Evolutionary conservation across 192 early-diverging fungal genomes (phyloP).

Genomic region (Backusella macrospora): DNA sequence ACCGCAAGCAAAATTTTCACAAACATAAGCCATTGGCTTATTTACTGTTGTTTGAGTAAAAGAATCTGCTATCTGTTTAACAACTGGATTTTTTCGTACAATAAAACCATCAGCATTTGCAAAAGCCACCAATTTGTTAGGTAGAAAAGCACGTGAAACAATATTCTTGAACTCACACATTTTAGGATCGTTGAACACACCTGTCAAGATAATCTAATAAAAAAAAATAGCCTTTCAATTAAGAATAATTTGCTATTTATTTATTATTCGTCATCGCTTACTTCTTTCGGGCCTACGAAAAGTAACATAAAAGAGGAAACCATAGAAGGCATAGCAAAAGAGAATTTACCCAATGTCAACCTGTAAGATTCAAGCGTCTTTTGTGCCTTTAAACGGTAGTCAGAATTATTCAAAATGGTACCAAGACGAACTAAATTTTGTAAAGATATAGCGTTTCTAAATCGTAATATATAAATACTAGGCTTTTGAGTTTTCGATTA

Average conservation of each 20-base stretch:
- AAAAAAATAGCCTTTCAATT: too few species aligned
- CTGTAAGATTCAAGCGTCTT: slow-evolving; percentile 37
- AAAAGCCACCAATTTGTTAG: slow-evolving; percentile 43
- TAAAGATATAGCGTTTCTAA: slow-evolving; percentile 54
- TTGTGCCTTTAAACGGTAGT: slow-evolving; percentile 39
- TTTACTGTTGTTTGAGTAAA: neutral
- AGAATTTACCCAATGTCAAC: slow-evolving; percentile 31
- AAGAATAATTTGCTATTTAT: neutral
- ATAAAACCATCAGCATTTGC: slow-evolving; percentile 26
- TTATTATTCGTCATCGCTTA: slow-evolving; percentile 15
- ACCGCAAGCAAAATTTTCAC: slow-evolving; percentile 59
- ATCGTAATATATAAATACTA: neutral
- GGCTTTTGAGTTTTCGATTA: neutral
- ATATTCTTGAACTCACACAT: slow-evolving; percentile 23
- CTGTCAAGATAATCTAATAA: slow-evolving; percentile 41
- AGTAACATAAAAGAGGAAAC: slow-evolving; percentile 39
- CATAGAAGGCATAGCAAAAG: slow-evolving; percentile 50
- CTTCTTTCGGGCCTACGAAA: slow-evolving; percentile 48
- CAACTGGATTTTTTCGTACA: slow-evolving; percentile 26
- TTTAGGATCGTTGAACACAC: slow-evolving; percentile 13
- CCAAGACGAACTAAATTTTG: slow-evolving; percentile 56
- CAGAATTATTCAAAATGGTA: slow-evolving; percentile 36
- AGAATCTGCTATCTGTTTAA: slow-evolving; percentile 26
- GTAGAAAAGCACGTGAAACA: slow-evolving; percentile 39
- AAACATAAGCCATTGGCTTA: slow-evolving; percentile 45